phyloP scores from a whole-genome alignment of 768 basidiomycete species.

The Coprinopsis strossmayeri region DNA sequence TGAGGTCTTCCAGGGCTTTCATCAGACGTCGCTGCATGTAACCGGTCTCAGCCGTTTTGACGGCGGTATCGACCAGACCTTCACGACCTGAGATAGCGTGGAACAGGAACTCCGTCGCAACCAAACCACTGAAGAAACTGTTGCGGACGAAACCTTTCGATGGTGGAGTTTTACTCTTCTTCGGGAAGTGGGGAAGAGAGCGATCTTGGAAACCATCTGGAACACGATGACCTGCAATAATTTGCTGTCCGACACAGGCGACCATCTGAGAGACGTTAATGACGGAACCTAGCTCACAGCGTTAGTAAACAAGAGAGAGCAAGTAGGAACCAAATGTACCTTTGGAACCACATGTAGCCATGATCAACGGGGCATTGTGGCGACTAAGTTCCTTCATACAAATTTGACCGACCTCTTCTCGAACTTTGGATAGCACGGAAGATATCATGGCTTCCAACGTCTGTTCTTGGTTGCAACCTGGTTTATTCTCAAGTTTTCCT shows the following conservation, averaged over 20 bases:
- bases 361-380: slow-evolving; percentile 95
- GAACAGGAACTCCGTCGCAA: slow-evolving; percentile 95
- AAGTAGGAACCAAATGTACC: too few species aligned
- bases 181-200: slow-evolving; percentile 96
- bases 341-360: slow-evolving; percentile 99
- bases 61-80: slow-evolving; percentile 97
- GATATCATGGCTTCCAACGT: slow-evolving; percentile 97
- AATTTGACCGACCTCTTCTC: slow-evolving; percentile 93
- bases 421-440: slow-evolving; percentile 86
- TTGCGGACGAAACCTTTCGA: slow-evolving; percentile 98
- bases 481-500: slow-evolving; percentile 90
- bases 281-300: slow-evolving; percentile 61
- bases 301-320: too few species aligned
- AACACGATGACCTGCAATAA: slow-evolving; percentile 96
- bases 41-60: slow-evolving; percentile 99
- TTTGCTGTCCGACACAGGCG: slow-evolving; percentile 98
- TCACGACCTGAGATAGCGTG: slow-evolving; percentile 99
- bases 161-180: slow-evolving; percentile 92
- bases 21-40: slow-evolving; percentile 99
- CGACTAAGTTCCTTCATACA: slow-evolving; percentile 98
- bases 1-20: slow-evolving; percentile 98
- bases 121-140: slow-evolving; percentile 89
- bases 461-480: slow-evolving; percentile 96
- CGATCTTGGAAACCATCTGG: slow-evolving; percentile 99
- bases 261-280: slow-evolving; percentile 99